These are phyloP conservation scores for Nakataea oryzae DNA, from an alignment of 2,329 filamentous ascomycete species.

Conservation along the genomic window DNA sequence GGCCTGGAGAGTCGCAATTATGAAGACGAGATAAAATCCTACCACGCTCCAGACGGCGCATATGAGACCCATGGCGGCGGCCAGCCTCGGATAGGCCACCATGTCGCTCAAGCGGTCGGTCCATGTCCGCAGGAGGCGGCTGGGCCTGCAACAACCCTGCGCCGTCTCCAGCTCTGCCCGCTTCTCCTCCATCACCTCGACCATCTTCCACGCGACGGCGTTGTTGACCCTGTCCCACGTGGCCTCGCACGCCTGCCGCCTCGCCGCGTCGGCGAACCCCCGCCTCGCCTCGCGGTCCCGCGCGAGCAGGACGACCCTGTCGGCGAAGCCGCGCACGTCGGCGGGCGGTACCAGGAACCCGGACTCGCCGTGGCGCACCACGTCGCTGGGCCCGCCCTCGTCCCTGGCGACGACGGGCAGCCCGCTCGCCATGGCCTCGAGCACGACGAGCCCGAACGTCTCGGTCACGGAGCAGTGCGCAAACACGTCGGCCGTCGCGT, in stretches of 20 bases:
- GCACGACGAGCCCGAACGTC: slow-evolving; percentile 60
- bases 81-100: slow-evolving; percentile 31
- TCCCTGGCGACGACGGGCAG: slow-evolving; percentile 60
- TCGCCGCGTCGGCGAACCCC: slow-evolving; percentile 34
- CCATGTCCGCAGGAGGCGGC: slow-evolving; percentile 18
- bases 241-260: slow-evolving; percentile 47
- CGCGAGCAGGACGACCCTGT: slow-evolving; percentile 37
- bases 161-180: slow-evolving; percentile 18
- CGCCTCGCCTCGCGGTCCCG: slow-evolving; percentile 30
- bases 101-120: slow-evolving; percentile 26
- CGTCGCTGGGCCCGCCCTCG: slow-evolving; percentile 60
- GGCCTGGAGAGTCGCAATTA: slow-evolving; percentile 22
- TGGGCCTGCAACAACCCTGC: slow-evolving; percentile 23
- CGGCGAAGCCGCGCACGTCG: slow-evolving; percentile 49
- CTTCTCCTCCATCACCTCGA: slow-evolving; percentile 38
- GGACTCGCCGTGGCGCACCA: slow-evolving; percentile 46
- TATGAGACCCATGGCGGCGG: slow-evolving; percentile 34
- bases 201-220: slow-evolving; percentile 55
- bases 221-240: slow-evolving; percentile 67
- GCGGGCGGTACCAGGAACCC: slow-evolving; percentile 50
- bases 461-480: slow-evolving; percentile 63
- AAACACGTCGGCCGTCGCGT: slow-evolving; percentile 60
- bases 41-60: slow-evolving; percentile 37
- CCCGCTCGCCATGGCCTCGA: slow-evolving; percentile 62
- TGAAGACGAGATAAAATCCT: slow-evolving; percentile 37